Conservation (phyloP, 2,329 filamentous ascomycete genomes). For the Rutstroemia sp. region DNA sequence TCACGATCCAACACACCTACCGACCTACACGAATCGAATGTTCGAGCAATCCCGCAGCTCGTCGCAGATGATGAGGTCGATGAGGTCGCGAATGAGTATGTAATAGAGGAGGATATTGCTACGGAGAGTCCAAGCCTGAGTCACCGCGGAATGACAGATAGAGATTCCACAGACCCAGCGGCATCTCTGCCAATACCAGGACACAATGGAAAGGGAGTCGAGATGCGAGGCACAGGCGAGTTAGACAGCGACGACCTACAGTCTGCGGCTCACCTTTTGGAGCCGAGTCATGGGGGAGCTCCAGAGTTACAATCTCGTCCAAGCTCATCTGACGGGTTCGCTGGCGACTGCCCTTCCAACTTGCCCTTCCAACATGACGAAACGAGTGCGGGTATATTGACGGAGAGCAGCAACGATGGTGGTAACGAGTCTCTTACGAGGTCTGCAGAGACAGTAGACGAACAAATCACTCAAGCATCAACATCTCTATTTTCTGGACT, state of each 20-base stretch:
- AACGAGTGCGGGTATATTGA: too few relatives aligned
- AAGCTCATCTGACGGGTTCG: neutral
- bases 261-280: neutral
- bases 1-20: constrained; percentile 36
- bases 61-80: constrained; percentile 7
- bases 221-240: constrained; percentile 13
- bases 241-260: neutral
- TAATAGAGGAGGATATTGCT: neutral
- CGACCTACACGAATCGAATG: constrained; percentile 30
- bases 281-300: too few relatives aligned
- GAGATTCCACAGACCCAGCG: constrained; percentile 3
- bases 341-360: constrained; percentile 22
- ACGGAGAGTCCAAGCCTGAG: neutral
- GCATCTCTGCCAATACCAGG: constrained; percentile 22
- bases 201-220: constrained; percentile 20
- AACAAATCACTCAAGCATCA: constrained; percentile 19
- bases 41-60: constrained; percentile 19
- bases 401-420: too few relatives aligned
- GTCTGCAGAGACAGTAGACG: constrained; percentile 19
- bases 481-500: constrained; percentile 9
- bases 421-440: constrained; percentile 16
- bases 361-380: constrained; percentile 12
- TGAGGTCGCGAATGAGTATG: constrained; percentile 21
- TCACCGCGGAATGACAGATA: neutral
- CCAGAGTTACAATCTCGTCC: too few relatives aligned